Percentiles rank a stretch among this genome's conserved stretches.
phyloP scores from a whole-genome alignment of 768 basidiomycete genomes.

The Daedaleopsis nitida region DNA sequence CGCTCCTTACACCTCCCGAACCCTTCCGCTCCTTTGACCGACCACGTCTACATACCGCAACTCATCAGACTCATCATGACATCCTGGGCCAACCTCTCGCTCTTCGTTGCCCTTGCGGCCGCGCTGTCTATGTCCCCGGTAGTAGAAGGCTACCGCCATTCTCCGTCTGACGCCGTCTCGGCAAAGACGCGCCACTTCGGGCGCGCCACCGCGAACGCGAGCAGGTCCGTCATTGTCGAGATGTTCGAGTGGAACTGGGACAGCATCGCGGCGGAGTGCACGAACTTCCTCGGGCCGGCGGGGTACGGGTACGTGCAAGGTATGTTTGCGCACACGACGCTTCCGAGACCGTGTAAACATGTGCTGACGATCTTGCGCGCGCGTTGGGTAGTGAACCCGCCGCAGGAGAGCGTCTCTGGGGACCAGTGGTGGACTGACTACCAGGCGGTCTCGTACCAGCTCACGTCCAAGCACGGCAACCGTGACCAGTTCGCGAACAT shows the following conservation, averaged over 20 bases:
- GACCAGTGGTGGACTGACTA: conserved; percentile 78
- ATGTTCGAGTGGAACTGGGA: conserved; percentile 68
- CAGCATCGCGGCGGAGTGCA: conserved; percentile 64
- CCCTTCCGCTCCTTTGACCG: not conserved
- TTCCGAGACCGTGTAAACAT: not conserved
- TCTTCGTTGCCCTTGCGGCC: not conserved
- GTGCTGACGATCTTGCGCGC: not conserved
- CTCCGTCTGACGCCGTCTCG: too few relatives aligned
- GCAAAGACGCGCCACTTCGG: not conserved
- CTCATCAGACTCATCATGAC: not conserved
- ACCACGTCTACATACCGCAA: not conserved
- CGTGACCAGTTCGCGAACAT: conserved; percentile 50
- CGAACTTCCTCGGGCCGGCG: conserved; percentile 65
- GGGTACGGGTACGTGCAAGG: conserved; percentile 75
- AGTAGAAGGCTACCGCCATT: not conserved
- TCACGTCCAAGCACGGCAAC: conserved; percentile 67
- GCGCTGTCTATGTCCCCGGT: not conserved
- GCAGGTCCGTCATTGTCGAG: conserved; percentile 56
- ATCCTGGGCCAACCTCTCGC: not conserved
- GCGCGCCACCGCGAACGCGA: not conserved
- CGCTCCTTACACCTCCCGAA: not conserved
- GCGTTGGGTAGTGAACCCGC: conserved; percentile 41
- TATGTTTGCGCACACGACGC: conserved; percentile 4
- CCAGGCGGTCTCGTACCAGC: conserved; percentile 63
- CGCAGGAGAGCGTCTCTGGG: conserved; percentile 60